Evolutionary conservation across 1,139 yeast genomes (phyloP).

Genomic region (Candida sp.): DNA sequence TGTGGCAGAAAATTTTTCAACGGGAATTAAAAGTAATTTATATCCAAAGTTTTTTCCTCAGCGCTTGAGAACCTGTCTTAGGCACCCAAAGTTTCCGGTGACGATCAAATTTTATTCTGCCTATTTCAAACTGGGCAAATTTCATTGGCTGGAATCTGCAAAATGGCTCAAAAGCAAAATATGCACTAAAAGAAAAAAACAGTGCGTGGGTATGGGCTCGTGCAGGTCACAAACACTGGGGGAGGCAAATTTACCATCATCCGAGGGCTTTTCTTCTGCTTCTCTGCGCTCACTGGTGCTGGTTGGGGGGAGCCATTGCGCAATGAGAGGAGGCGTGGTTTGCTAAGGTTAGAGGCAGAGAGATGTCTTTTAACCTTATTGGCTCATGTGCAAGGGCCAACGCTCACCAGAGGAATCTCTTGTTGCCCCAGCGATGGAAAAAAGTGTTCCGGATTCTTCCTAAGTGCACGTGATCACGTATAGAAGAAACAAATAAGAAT

Average conservation of each 20-base stretch:
- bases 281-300: too few relatives aligned
- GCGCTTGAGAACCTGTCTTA: neutral
- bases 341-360: too few relatives aligned
- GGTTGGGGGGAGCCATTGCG: too few relatives aligned
- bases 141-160: conserved; percentile 8
- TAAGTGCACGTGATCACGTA: neutral
- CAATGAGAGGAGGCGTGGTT: too few relatives aligned
- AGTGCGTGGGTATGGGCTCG: neutral
- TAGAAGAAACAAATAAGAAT: too few relatives aligned
- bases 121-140: conserved; percentile 10
- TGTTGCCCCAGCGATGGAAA: neutral
- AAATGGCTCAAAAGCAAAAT: neutral
- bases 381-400: neutral
- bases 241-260: too few relatives aligned
- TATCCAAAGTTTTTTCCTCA: neutral
- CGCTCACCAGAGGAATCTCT: too few relatives aligned
- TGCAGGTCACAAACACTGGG: neutral
- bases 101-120: neutral
- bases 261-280: too few relatives aligned
- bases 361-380: neutral
- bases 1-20: conserved; percentile 1
- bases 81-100: neutral
- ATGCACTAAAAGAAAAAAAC: neutral
- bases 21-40: neutral
- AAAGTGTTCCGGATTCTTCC: neutral